Conservation (phyloP, 495 filamentous ascomycete genomes). For the Aspergillus indologenus region DNA sequence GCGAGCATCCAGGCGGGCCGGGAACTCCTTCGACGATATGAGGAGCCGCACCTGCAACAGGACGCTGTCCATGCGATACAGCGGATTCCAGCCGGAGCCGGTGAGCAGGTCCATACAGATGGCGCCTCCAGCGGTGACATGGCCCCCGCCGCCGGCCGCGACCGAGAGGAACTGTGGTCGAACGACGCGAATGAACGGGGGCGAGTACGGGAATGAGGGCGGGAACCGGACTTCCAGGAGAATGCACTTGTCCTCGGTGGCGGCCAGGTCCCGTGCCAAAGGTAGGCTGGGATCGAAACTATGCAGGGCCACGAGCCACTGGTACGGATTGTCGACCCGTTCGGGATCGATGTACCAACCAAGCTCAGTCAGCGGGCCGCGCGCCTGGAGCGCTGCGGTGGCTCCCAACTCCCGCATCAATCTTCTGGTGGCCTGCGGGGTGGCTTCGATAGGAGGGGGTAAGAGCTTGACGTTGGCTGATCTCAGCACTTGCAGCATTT, state of each 20-base stretch:
- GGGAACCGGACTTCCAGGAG: conserved; percentile 81
- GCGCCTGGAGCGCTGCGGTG: conserved; percentile 62
- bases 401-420: conserved; percentile 61
- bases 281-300: conserved; percentile 69
- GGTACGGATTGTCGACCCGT: conserved; percentile 68
- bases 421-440: conserved; percentile 54
- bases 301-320: conserved; percentile 92
- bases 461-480: conserved; percentile 55
- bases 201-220: conserved; percentile 67
- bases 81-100: conserved; percentile 75
- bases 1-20: conserved; percentile 57
- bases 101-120: conserved; percentile 93
- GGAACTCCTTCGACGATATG: conserved; percentile 62
- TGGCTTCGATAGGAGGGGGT: conserved; percentile 66
- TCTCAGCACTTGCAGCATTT: conserved; percentile 62
- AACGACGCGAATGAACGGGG: conserved; percentile 84
- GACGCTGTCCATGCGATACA: conserved; percentile 71
- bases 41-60: conserved; percentile 80
- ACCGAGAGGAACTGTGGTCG: conserved; percentile 76
- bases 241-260: conserved; percentile 54
- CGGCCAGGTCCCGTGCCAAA: conserved; percentile 65
- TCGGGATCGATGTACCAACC: conserved; percentile 79
- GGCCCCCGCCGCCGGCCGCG: conserved; percentile 72
- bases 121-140: conserved; percentile 83
- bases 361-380: conserved; percentile 61